These are phyloP conservation scores for Linnemannia zychae DNA, from an alignment of 192 early-diverging fungal species.

Conservation along the genomic window DNA sequence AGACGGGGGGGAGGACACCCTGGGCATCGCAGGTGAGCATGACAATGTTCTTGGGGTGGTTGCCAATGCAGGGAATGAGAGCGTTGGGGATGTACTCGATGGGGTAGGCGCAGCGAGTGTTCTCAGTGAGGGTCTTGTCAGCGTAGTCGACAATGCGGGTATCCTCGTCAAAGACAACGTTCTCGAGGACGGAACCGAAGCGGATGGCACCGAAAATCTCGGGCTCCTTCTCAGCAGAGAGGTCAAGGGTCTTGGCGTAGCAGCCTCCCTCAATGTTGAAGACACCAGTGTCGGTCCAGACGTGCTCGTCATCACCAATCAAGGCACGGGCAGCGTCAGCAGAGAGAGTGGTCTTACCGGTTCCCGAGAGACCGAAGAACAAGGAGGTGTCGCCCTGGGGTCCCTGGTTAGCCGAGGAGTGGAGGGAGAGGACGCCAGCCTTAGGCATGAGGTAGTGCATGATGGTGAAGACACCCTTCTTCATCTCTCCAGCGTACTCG, in stretches of 20 bases:
- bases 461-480: constrained; percentile 98
- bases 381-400: constrained; percentile 91
- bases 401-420: constrained; percentile 97
- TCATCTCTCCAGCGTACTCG: constrained; percentile 99
- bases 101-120: constrained; percentile 97
- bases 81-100: constrained; percentile 96
- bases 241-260: constrained; percentile 97
- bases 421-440: constrained; percentile 87
- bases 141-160: constrained; percentile 87
- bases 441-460: constrained; percentile 99
- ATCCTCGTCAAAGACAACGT: constrained; percentile 88
- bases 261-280: constrained; percentile 99
- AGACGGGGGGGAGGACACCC: constrained; percentile 94
- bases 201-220: constrained; percentile 98
- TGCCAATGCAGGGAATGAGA: constrained; percentile 91
- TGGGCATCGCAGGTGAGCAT: constrained; percentile 97
- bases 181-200: constrained; percentile 96
- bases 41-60: constrained; percentile 95
- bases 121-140: constrained; percentile 89
- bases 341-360: constrained; percentile 97
- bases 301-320: constrained; percentile 99
- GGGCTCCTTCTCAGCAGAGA: constrained; percentile 97
- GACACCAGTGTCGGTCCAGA: constrained; percentile 95
- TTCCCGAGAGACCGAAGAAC: constrained; percentile 98
- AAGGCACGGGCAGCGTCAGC: constrained; percentile 94